Evolutionary conservation across 169 alveolate species (phyloP), one percentile per base, ranked within the genome.

Genomic region (Cardiosporidium cionae): DNA sequence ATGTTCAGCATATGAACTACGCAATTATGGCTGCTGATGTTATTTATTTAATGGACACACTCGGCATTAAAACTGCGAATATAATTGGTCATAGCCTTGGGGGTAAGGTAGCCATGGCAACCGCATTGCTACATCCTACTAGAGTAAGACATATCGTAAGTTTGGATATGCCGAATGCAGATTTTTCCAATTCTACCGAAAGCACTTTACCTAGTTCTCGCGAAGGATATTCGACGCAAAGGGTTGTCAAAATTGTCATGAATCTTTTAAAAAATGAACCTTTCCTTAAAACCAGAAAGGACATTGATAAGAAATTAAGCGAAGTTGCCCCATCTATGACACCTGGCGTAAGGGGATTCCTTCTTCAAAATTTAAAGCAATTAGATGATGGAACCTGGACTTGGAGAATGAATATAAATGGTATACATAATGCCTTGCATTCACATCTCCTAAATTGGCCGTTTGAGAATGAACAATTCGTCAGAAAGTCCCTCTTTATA

Each of bases 31-130:
- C 68, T 22, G 82, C 52, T 22, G 84, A 78, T 54, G 1, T 72
- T 4, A 7, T 65, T n/a, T 0, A 37, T 3, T 52, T 76, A 16
- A n/a, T 78, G 72, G 84, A 78, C 32, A 7, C 7, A 4, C 29
- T 66, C 16, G 25, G n/a, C 16, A 65, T 78, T 22, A 27, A 25
- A 7, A 72, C 32, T 31, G 54, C 73, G 7, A 7, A n/a, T n/a
- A 23, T 78, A 0, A 74, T 78, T 23, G 84, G 84, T 6, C 86
- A 78, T 34, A 33, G 75, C n/a, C 74, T 78, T 70, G 84, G 84
- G 0, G 84, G 82, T 7, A 78, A 78, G 67, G 84, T 68, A 31
- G 84, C 84, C 7, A 66, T 62, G 82, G 63, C 27, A 0, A 7
- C 37, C 23, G 82, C 86, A n/a, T 64, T 63, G 71, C 16, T n/a